These are phyloP conservation scores for Eutrema japonicum DNA, from an alignment of 345 rosid species.

Conservation along the genomic window DNA sequence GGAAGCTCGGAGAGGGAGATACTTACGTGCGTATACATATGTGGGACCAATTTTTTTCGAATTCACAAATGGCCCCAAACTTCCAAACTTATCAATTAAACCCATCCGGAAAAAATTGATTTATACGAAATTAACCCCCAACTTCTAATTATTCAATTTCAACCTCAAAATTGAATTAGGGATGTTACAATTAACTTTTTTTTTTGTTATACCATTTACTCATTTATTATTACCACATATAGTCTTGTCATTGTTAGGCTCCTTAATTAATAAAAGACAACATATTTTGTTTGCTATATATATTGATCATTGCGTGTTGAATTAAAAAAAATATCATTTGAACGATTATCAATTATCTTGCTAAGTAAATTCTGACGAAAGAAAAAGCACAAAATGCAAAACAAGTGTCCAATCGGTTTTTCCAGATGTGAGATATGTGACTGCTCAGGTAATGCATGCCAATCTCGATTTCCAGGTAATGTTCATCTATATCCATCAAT, in stretches of 20 bases:
- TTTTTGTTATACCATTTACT: neutral
- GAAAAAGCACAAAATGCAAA: constrained; percentile 15
- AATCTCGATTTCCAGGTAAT: constrained; percentile 33
- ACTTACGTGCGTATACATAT: too few species aligned
- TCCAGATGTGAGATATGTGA: constrained; percentile 4
- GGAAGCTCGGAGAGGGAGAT: too few species aligned
- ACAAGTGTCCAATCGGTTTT: constrained; percentile 19
- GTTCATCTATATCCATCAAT: neutral
- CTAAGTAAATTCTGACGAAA: constrained; percentile 6
- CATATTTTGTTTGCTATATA: neutral
- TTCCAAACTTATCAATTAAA: too few species aligned
- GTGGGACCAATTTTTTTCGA: too few species aligned
- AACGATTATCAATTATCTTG: neutral
- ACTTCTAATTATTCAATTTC: too few species aligned
- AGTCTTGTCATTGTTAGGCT: neutral
- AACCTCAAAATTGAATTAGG: too few species aligned
- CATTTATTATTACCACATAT: neutral
- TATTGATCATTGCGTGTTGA: neutral
- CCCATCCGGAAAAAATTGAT: too few species aligned
- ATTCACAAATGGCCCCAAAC: too few species aligned
- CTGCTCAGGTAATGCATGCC: constrained; percentile 30
- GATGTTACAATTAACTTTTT: neutral
- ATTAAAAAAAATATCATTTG: neutral
- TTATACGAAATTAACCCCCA: too few species aligned
- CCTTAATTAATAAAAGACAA: neutral